Evolutionary conservation across 768 basidiomycete genomes (phyloP), one percentile per base, ranked within the genome.

Genomic region (Trametes cubensis): DNA sequence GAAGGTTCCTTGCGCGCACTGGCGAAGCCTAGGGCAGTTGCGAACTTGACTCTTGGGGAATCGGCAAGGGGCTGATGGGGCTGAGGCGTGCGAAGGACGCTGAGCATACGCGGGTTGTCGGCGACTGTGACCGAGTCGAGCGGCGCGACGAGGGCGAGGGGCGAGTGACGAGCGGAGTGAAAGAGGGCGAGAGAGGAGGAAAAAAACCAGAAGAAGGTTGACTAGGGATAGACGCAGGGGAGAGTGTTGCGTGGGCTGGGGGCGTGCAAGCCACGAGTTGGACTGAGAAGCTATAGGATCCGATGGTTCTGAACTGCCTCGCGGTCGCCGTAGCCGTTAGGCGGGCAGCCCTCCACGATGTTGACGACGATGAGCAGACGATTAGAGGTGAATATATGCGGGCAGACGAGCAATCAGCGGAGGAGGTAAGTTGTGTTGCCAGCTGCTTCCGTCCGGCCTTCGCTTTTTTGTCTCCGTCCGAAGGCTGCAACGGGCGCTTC

Each of bases 11-110:
- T 78, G 53, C 76, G 76, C 49, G 55, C 73, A 59, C 51, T 56
- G 42, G 66, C 66, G 42, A 83, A 75, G 53, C 81, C 82, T 54
- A 84, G 76, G 46, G 81, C 81, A 28, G 79, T 72, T 69, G 78
- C 79, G 71, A 84, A 77, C 69, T 77, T 79, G 74, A 78, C 78
- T 77, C 76, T 80, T 38, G 75, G 67, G 48, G 60, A 49, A 60
- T 71, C 68, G 70, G 63, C 46, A 44, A 40, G 69, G 60, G 67
- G 72, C 38, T 61, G 75, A 62, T 75, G 70, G 28, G 71, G 75
- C 63, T 69, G 65, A 39, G 61, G 63, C 56, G 77, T 38, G 42
- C 68, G 64, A 61, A 77, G 73, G 65, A 74, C 74, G 70, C 74
- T 78, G 72, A 75, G 79, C 80, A 81, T 81, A 61, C 80, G 78